Percentiles rank a stretch among this genome's conserved stretches.
phyloP scores from a whole-genome alignment of 768 basidiomycete genomes.

The Tricholoma sp. region DNA sequence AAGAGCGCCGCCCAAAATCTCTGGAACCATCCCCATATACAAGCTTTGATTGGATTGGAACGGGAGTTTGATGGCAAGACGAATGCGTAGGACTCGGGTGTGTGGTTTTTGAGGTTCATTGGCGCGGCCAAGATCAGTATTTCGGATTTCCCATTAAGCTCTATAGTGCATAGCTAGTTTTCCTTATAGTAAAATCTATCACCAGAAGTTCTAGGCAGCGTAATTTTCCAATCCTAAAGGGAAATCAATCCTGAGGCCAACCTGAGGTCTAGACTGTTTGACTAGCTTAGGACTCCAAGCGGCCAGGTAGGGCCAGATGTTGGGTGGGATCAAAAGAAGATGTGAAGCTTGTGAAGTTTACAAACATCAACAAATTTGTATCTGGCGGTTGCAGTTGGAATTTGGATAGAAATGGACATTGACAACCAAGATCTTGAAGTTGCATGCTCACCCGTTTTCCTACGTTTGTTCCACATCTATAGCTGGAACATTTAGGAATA shows the following conservation, averaged over 20 bases:
- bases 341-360: background rate
- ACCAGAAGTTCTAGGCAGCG: too few relatives aligned
- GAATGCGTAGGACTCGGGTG: constrained; percentile 6
- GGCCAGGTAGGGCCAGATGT: too few relatives aligned
- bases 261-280: too few relatives aligned
- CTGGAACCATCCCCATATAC: constrained; percentile 70
- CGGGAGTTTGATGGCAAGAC: constrained; percentile 44
- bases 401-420: too few relatives aligned
- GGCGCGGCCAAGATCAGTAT: background rate
- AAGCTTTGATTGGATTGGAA: constrained; percentile 64
- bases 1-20: constrained; percentile 50
- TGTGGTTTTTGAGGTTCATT: background rate
- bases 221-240: too few relatives aligned
- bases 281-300: too few relatives aligned
- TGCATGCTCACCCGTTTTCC: background rate
- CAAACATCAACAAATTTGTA: background rate
- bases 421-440: too few relatives aligned
- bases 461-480: background rate
- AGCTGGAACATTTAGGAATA: background rate
- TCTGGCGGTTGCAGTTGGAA: background rate
- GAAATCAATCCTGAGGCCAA: too few relatives aligned
- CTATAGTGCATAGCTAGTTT: background rate
- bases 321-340: background rate
- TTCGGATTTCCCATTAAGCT: background rate
- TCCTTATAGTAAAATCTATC: background rate